These are phyloP conservation scores for Didymella lethalis DNA, from an alignment of 2,329 filamentous ascomycete species.

Conservation along the genomic window DNA sequence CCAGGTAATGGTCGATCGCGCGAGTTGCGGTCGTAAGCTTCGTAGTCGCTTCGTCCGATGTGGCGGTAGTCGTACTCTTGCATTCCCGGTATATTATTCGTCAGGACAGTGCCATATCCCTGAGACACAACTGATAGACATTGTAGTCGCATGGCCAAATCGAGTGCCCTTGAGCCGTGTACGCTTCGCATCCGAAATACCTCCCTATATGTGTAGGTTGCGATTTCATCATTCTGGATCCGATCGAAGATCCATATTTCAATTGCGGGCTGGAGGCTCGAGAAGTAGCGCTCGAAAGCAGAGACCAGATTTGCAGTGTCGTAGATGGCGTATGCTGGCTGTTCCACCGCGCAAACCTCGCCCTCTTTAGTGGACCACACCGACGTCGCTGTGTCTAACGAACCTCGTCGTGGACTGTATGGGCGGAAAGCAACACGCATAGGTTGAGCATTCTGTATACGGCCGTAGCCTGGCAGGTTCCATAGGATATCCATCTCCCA, in stretches of 20 bases:
- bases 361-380: conserved; percentile 44
- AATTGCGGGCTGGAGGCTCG: conserved; percentile 36
- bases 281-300: conserved; percentile 42
- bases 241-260: conserved; percentile 45
- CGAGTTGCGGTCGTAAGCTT: conserved; percentile 47
- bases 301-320: conserved; percentile 41
- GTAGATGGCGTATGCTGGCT: conserved; percentile 48
- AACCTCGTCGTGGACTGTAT: conserved; percentile 39
- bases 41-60: conserved; percentile 44
- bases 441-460: conserved; percentile 34
- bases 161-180: conserved; percentile 35
- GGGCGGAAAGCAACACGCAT: conserved; percentile 40
- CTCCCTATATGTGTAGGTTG: conserved; percentile 43
- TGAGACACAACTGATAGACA: conserved; percentile 49
- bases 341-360: conserved; percentile 35
- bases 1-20: conserved; percentile 45
- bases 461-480: conserved; percentile 47
- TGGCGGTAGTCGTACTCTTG: conserved; percentile 42
- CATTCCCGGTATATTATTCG: conserved; percentile 43
- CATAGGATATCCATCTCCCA: conserved; percentile 46
- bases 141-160: conserved; percentile 44
- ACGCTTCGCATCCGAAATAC: conserved; percentile 40
- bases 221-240: conserved; percentile 40
- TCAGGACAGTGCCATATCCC: conserved; percentile 48
- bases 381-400: conserved; percentile 41